A percentile compares a stretch with the other conserved stretches of the same genome.
Evolutionary conservation across 129 eudicot genomes (phyloP).

Genomic region (Saposhnikovia divaricata): DNA sequence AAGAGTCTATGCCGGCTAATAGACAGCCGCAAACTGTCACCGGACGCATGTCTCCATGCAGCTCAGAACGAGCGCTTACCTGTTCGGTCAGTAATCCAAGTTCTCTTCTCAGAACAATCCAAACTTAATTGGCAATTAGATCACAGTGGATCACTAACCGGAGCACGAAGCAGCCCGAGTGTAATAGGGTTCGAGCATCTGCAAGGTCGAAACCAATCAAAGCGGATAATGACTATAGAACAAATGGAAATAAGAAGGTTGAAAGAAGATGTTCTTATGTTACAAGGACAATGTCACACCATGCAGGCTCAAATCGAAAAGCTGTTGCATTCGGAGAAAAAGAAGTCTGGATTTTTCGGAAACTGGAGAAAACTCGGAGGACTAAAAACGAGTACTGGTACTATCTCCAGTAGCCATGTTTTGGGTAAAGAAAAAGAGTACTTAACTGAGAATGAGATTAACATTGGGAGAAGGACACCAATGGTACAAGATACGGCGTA

Average conservation of each 20-base stretch:
- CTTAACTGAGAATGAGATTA: slow-evolving; percentile 13
- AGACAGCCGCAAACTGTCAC: slow-evolving; percentile 62
- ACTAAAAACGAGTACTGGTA: slow-evolving; percentile 19
- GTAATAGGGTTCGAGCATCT: slow-evolving; percentile 23
- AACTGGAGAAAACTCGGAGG: slow-evolving; percentile 48
- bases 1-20: slow-evolving; percentile 55
- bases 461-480: slow-evolving; percentile 47
- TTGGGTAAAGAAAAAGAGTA: neutral
- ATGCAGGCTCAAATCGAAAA: slow-evolving; percentile 68
- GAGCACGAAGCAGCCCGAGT: slow-evolving; percentile 33
- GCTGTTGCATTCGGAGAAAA: slow-evolving; percentile 27
- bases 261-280: slow-evolving; percentile 60
- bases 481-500: neutral
- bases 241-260: slow-evolving; percentile 56
- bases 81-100: slow-evolving; percentile 75
- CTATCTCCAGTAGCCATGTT: neutral
- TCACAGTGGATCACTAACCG: slow-evolving; percentile 49
- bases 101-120: slow-evolving; percentile 66
- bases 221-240: slow-evolving; percentile 40
- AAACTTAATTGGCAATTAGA: slow-evolving; percentile 42
- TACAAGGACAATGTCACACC: slow-evolving; percentile 51
- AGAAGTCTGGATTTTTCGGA: slow-evolving; percentile 50
- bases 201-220: slow-evolving; percentile 39
- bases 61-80: slow-evolving; percentile 91
- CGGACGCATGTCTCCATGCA: slow-evolving; percentile 78